Conservation (phyloP, 768 basidiomycete species). For the Bullera alba region DNA sequence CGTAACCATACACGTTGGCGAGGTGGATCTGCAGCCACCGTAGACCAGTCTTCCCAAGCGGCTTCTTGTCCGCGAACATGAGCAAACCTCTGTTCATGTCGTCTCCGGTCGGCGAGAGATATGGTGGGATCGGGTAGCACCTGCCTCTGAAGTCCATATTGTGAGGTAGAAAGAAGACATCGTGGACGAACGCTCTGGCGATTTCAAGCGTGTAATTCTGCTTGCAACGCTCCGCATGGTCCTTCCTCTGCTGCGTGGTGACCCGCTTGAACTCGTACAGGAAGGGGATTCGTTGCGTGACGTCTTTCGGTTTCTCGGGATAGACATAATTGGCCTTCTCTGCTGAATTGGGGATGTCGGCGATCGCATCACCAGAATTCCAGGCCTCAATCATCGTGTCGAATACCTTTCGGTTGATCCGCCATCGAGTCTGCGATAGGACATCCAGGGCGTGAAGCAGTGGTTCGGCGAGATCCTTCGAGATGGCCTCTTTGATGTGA, state of each 20-base stretch:
- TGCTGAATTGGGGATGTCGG: conserved; percentile 72
- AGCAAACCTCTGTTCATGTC: conserved; percentile 79
- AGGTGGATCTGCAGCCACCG: conserved; percentile 94
- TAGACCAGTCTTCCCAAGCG: conserved; percentile 74
- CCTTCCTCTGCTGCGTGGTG: conserved; percentile 63
- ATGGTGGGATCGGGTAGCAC: conserved; percentile 92
- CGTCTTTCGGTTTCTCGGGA: conserved; percentile 57
- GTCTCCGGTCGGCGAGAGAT: conserved; percentile 91
- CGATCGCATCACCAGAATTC: conserved; percentile 75
- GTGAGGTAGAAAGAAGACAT: conserved; percentile 85
- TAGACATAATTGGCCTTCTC: conserved; percentile 47
- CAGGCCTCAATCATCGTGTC: conserved; percentile 70
- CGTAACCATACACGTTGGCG: conserved; percentile 85
- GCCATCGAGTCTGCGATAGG: conserved; percentile 82
- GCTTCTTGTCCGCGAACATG: conserved; percentile 68
- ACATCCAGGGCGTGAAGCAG: conserved; percentile 85
- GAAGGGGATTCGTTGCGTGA: conserved; percentile 54
- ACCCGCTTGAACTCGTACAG: conserved; percentile 53
- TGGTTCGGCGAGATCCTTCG: conserved; percentile 67
- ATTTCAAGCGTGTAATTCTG: conserved; percentile 97
- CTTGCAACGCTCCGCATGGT: conserved; percentile 84
- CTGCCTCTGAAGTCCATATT: conserved; percentile 97
- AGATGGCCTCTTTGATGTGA: conserved; percentile 69
- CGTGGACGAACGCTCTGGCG: conserved; percentile 79
- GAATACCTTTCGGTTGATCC: conserved; percentile 70